Conservation (phyloP, 1,284 basidiomycete species). For the Chalciporus sp. region DNA sequence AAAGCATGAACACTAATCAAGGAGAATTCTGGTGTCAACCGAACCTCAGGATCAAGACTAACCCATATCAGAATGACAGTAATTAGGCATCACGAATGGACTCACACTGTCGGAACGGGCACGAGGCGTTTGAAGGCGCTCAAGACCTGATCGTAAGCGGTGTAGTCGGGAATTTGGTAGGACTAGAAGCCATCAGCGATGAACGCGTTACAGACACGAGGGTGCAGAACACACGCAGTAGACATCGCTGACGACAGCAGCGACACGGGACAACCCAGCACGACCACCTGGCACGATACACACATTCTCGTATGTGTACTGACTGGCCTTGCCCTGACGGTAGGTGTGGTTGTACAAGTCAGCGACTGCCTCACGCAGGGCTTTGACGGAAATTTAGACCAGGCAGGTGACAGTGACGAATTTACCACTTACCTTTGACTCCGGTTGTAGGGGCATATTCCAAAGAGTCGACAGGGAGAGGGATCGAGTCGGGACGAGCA, state of each 20-base stretch:
- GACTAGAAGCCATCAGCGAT: constrained; percentile 46
- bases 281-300: constrained; percentile 92
- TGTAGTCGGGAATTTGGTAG: constrained; percentile 88
- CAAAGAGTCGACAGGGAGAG: constrained; percentile 72
- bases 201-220: not conserved
- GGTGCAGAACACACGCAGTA: constrained; percentile 55
- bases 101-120: constrained; percentile 85
- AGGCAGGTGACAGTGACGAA: not conserved
- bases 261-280: constrained; percentile 86
- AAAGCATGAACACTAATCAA: constrained; percentile 10
- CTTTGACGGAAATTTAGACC: constrained; percentile 15
- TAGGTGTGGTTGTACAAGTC: constrained; percentile 89
- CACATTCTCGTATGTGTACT: constrained; percentile 90
- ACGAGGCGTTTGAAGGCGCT: constrained; percentile 88
- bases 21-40: constrained; percentile 2
- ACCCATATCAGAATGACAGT: constrained; percentile 15
- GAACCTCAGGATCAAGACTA: constrained; percentile 62
- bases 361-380: constrained; percentile 75
- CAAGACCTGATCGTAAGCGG: constrained; percentile 83
- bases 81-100: constrained; percentile 14
- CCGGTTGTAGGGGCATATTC: constrained; percentile 95
- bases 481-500: constrained; percentile 64
- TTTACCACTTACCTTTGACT: constrained; percentile 63
- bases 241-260: constrained; percentile 86
- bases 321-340: constrained; percentile 73